Evolutionary conservation across 2,329 filamentous ascomycete species (phyloP), one percentile per base, ranked within the genome.

Genomic region (Dothiorella sarmentorum): DNA sequence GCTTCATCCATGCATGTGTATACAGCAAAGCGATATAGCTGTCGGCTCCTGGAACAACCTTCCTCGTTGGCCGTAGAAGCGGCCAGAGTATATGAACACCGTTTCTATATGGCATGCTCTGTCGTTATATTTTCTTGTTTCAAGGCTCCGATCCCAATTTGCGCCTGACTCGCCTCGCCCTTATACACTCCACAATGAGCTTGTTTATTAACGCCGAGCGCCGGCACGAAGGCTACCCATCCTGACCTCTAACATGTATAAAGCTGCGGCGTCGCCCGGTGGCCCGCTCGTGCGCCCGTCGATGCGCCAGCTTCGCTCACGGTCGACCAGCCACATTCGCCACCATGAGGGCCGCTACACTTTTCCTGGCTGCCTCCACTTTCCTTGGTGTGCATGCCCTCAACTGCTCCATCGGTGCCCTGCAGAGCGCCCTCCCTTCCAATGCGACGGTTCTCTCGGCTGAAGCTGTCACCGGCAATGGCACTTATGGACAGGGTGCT

Each of bases 381-480:
- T 11, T 35, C 18, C 35, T 44, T 9, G 52, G 38, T 18, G 64
- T 61, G 18, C 61, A 61, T 15, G 68, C 66, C 7, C 58, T 67
- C 17, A 63, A 72, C 5, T 76, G 75, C 61, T 67, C 71, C 4
- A 60, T 65, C 7, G 63, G 65, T 29, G 67, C 69, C 4, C 71
- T 76, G 26, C 67, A 71, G 33, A 60, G 66, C 26, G 62, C 69
- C 24, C 61, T 77, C 5, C 69, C 74, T 0, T 56, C 63, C 4
- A 69, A 69, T 58, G 71, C 73, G 10, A 70, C 63, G 17, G 68
- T 76, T 5, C 69, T 72, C 31, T 75, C 71, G 35, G 71, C 72
- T 2, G 64, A 65, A 15, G 56, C 61, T 7, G 42, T 76, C 7
- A 60, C 64, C 6, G 67, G 66, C 5, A 73, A 74, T 52, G 63